Conservation (phyloP, 2,329 filamentous ascomycete species). For the Celoporthe dispersa region DNA sequence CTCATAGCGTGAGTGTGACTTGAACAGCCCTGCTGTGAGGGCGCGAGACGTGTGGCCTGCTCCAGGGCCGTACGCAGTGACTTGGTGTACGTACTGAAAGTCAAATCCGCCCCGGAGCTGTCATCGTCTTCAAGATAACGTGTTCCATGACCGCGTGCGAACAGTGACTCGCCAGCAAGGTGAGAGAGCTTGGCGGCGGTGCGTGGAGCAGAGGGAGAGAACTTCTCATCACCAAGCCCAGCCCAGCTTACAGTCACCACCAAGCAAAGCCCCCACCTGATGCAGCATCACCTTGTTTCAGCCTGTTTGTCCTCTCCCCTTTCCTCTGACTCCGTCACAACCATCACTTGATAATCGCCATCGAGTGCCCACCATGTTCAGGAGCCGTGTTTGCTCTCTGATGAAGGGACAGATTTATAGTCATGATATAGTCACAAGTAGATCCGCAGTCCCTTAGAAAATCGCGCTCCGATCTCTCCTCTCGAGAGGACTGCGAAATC, state of each 20-base stretch:
- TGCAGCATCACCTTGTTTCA: background rate
- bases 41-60: background rate
- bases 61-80: background rate
- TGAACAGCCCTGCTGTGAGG: background rate
- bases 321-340: background rate
- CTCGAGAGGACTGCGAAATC: background rate
- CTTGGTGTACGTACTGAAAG: background rate
- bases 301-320: background rate
- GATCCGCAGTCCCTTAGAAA: background rate
- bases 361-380: background rate
- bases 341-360: background rate
- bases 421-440: background rate
- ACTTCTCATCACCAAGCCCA: background rate
- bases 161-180: background rate
- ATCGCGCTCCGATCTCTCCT: background rate
- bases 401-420: background rate
- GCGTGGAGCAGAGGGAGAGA: background rate
- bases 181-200: no score
- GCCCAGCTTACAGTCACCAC: background rate
- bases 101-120: background rate
- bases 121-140: background rate
- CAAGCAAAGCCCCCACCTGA: background rate
- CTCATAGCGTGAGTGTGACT: background rate
- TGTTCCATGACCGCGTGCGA: background rate
- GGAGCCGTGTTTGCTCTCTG: background rate